A percentile compares a stretch with the other conserved stretches of the same genome.
Evolutionary conservation across 2,329 filamentous ascomycete genomes (phyloP).

Genomic region (Fusarium ramigenum): DNA sequence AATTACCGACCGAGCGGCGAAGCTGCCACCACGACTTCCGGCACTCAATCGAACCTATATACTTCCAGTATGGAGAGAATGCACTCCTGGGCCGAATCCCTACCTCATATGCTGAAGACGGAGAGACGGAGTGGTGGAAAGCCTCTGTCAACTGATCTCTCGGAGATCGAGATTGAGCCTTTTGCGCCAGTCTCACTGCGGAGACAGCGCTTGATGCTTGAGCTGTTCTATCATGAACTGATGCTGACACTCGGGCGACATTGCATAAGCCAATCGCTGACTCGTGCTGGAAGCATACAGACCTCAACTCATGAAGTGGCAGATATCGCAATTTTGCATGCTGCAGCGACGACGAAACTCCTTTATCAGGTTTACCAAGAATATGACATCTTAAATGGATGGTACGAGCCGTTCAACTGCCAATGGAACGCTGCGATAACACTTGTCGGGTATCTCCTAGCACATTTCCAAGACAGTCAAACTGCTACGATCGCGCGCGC

Average conservation of each 20-base stretch:
- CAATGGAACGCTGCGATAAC: not conserved
- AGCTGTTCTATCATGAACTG: not conserved
- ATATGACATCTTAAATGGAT: not conserved
- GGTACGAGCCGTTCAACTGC: not conserved
- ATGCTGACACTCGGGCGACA: not conserved
- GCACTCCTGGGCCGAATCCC: not conserved
- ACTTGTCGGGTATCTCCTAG: not conserved
- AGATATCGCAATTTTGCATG: not conserved
- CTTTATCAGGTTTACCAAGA: not conserved
- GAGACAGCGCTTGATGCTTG: not conserved
- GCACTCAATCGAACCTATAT: fast-evolving
- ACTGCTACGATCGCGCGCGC: not conserved
- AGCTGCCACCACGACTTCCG: fast-evolving
- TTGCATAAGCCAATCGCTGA: not conserved
- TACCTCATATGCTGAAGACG: not conserved
- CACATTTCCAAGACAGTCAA: fast-evolving
- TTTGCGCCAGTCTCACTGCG: not conserved
- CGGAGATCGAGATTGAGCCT: not conserved
- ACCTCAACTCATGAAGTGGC: not conserved
- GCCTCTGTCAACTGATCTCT: not conserved
- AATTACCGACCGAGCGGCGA: fast-evolving
- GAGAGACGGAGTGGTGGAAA: not conserved
- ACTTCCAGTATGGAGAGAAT: not conserved
- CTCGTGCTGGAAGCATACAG: fast-evolving
- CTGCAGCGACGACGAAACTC: not conserved